Percentiles rank a stretch among this genome's conserved stretches.
These are phyloP conservation scores for Kwoniella sp. DNA, from an alignment of 768 basidiomycete genomes.

Conservation along the genomic window DNA sequence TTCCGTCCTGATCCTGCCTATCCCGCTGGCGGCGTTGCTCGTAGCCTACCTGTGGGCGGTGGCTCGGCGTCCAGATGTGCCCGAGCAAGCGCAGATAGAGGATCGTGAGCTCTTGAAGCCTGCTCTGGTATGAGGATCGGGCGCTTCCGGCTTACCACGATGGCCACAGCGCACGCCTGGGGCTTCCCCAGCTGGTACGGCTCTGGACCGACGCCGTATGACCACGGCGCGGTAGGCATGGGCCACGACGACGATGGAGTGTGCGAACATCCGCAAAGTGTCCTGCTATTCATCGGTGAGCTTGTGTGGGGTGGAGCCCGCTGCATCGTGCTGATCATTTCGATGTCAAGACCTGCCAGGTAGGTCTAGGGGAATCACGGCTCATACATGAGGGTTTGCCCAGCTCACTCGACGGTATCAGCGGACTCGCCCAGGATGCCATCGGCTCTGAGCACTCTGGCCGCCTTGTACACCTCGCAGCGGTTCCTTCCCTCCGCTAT, in stretches of 20 bases:
- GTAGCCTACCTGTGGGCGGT: constrained; percentile 5
- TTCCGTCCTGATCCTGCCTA: constrained; percentile 6
- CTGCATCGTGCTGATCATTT: background rate
- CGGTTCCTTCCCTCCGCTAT: constrained; percentile 6
- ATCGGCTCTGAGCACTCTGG: background rate
- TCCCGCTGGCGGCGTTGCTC: background rate
- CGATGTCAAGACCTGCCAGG: background rate
- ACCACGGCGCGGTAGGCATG: background rate
- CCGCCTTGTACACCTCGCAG: background rate
- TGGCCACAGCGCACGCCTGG: constrained; percentile 10
- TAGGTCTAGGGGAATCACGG: too few species aligned
- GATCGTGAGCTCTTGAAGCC: constrained; percentile 7
- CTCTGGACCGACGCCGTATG: constrained; percentile 1
- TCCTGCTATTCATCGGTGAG: constrained; percentile 11
- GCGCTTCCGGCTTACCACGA: background rate
- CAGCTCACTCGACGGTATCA: background rate
- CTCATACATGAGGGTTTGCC: too few species aligned
- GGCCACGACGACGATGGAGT: constrained; percentile 3
- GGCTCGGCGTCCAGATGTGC: constrained; percentile 6
- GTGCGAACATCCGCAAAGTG: constrained; percentile 12
- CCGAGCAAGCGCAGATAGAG: constrained; percentile 6
- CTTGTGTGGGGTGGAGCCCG: background rate
- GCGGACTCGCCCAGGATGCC: constrained; percentile 5
- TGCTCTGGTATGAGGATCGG: background rate
- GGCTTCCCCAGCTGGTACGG: constrained; percentile 18